Evolutionary conservation across 176 grass and related monocot species (phyloP).

Genomic region (Juncus effusus): DNA sequence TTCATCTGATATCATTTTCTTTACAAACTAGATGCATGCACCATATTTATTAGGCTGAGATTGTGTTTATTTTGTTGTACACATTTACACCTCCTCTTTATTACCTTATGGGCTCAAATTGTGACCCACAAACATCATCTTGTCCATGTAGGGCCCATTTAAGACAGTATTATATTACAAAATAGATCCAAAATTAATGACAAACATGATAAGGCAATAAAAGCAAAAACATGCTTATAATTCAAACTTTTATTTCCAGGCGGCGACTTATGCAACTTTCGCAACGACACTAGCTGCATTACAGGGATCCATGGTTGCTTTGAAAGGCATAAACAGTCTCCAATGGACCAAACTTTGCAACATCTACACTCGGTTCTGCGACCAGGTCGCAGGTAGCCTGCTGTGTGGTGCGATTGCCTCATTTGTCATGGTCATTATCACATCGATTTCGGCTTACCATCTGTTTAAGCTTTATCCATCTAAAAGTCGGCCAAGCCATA

Average conservation of each 20-base stretch:
- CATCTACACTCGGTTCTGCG: conserved; percentile 90
- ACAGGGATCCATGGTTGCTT: conserved; percentile 54
- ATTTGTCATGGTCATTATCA: conserved; percentile 35
- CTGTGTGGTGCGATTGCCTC: conserved; percentile 39
- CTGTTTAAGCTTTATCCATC: conserved; percentile 58
- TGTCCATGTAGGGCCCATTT: too few species aligned
- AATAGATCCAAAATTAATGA: too few species aligned
- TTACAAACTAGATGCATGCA: too few species aligned
- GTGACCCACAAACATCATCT: too few species aligned
- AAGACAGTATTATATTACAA: too few species aligned
- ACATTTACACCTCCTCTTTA: too few species aligned
- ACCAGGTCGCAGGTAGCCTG: conserved; percentile 67
- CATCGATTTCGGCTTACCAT: conserved; percentile 64
- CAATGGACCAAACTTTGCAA: conserved; percentile 94
- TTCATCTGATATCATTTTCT: too few species aligned
- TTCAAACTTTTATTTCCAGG: conserved; percentile 15
- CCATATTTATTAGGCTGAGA: too few species aligned
- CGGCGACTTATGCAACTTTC: conserved; percentile 52
- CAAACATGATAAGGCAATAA: too few species aligned
- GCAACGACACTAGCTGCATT: conserved; percentile 53
- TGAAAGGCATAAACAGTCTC: conserved; percentile 38
- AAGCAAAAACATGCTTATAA: too few species aligned
- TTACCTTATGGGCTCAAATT: too few species aligned
- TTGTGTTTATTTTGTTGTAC: too few species aligned
- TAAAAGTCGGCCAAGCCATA: not conserved